Percentiles rank a stretch among this genome's conserved stretches.
These are phyloP conservation scores for Arthroderma sp. DNA, from an alignment of 2,329 filamentous ascomycete species.

Conservation along the genomic window DNA sequence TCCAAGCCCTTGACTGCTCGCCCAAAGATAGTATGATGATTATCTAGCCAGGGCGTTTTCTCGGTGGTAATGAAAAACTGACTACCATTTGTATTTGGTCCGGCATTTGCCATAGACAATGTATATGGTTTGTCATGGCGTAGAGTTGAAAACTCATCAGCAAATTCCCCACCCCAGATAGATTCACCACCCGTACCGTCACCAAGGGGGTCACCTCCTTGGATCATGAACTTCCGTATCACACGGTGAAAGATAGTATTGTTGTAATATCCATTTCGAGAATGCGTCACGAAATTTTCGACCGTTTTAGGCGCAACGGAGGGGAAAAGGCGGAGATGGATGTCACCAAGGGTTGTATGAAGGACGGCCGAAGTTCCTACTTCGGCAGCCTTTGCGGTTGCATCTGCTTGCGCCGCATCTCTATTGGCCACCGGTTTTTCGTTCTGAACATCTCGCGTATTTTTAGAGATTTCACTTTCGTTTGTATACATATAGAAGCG, in stretches of 20 bases:
- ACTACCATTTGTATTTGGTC: constrained; percentile 85
- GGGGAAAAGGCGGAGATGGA: constrained; percentile 83
- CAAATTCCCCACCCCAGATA: constrained; percentile 86
- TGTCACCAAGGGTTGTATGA: constrained; percentile 89
- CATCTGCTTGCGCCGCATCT: constrained; percentile 32
- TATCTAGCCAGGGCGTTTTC: constrained; percentile 91
- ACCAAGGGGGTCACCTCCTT: constrained; percentile 67
- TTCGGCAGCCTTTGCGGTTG: constrained; percentile 50
- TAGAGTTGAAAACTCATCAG: constrained; percentile 82
- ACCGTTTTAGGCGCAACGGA: constrained; percentile 87
- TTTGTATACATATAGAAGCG: constrained; percentile 99
- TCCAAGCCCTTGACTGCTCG: constrained; percentile 81
- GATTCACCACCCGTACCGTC: constrained; percentile 83
- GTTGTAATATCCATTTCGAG: constrained; percentile 88
- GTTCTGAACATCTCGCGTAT: constrained; percentile 82
- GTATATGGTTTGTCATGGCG: constrained; percentile 95
- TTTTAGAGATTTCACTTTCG: constrained; percentile 68
- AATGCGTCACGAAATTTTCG: constrained; percentile 92
- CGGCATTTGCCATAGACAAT: constrained; percentile 94
- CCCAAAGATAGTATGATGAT: constrained; percentile 93
- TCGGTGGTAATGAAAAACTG: constrained; percentile 99
- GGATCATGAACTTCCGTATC: constrained; percentile 98
- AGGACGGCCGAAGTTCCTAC: constrained; percentile 68
- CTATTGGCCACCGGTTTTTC: constrained; percentile 66
- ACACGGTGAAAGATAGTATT: constrained; percentile 94